Evolutionary conservation across 805 yeast genomes (phyloP).

Genomic region (Candida broadrunensis): DNA sequence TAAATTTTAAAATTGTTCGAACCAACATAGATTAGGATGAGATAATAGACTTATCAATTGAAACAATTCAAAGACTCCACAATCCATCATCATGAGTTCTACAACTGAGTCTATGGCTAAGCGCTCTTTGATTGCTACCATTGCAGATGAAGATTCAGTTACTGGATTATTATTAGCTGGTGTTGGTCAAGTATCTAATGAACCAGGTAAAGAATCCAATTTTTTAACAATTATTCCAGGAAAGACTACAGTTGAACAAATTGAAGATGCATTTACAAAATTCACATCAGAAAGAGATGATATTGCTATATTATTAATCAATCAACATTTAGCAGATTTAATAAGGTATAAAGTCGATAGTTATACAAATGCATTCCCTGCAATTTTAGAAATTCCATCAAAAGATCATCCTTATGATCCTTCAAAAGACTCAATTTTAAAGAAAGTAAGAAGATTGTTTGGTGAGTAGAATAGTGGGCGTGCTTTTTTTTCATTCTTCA

Average conservation of each 20-base stretch:
- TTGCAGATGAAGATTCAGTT: slow-evolving; percentile 97
- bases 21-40: no score
- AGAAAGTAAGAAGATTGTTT: slow-evolving; percentile 90
- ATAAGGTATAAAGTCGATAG: slow-evolving; percentile 80
- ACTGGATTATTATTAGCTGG: slow-evolving; percentile 96
- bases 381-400: slow-evolving; percentile 93
- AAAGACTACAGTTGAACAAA: slow-evolving; percentile 72
- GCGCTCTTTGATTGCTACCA: slow-evolving; percentile 84
- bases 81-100: slow-evolving; percentile 9
- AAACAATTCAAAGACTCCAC: no score
- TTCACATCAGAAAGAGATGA: slow-evolving; percentile 78
- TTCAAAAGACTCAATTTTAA: slow-evolving; percentile 92
- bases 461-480: slow-evolving; percentile 77
- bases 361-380: slow-evolving; percentile 91
- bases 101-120: slow-evolving; percentile 50
- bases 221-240: slow-evolving; percentile 75
- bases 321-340: slow-evolving; percentile 91
- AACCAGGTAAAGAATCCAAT: slow-evolving; percentile 67
- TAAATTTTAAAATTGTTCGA: no score
- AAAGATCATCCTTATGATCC: slow-evolving; percentile 99
- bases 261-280: slow-evolving; percentile 69
- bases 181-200: slow-evolving; percentile 76
- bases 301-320: slow-evolving; percentile 87
- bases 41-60: no score
- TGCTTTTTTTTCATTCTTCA: no score